Percentiles rank a stretch among this genome's conserved stretches.
Evolutionary conservation across 805 yeast species (phyloP).

Genomic region (Candida insectalens): DNA sequence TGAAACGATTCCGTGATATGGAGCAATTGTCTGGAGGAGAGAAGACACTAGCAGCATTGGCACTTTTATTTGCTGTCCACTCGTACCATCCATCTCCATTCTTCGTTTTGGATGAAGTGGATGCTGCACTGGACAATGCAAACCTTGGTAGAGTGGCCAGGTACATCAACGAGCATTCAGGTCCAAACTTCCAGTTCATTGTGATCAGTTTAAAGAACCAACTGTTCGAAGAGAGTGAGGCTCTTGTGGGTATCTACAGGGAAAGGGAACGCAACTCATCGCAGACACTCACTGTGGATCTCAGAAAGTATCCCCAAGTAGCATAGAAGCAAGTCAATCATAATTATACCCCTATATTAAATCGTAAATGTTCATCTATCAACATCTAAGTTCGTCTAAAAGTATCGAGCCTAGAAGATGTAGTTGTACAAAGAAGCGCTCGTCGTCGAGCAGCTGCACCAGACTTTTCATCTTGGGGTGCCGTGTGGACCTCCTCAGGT

Average conservation of each 20-base stretch:
- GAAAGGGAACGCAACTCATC: constrained; percentile 70
- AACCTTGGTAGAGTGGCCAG: constrained; percentile 84
- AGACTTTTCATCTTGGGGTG: constrained; percentile 46
- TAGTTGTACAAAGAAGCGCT: constrained; percentile 41
- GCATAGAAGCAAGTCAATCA: not conserved
- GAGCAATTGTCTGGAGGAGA: constrained; percentile 94
- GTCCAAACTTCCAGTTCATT: constrained; percentile 78
- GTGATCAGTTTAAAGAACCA: constrained; percentile 86
- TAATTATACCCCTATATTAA: no score
- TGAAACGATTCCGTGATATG: constrained; percentile 89
- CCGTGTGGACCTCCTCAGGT: constrained; percentile 41
- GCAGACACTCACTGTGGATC: constrained; percentile 62
- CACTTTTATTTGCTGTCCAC: constrained; percentile 84
- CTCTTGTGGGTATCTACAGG: constrained; percentile 87
- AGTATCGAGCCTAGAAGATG: constrained; percentile 59
- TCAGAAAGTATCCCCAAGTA: constrained; percentile 42
- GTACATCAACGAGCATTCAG: constrained; percentile 67
- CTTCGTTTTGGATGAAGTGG: constrained; percentile 94
- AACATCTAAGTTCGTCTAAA: constrained; percentile 21
- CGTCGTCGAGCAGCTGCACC: constrained; percentile 45
- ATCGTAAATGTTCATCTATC: no score
- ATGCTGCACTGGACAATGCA: constrained; percentile 89
- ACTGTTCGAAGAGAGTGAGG: constrained; percentile 79
- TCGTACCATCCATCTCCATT: constrained; percentile 90
- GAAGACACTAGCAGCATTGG: constrained; percentile 92